Base-by-base conservation (phyloP, 2,329 filamentous ascomycete species). In the Clarireedia monteithiana region DNA sequence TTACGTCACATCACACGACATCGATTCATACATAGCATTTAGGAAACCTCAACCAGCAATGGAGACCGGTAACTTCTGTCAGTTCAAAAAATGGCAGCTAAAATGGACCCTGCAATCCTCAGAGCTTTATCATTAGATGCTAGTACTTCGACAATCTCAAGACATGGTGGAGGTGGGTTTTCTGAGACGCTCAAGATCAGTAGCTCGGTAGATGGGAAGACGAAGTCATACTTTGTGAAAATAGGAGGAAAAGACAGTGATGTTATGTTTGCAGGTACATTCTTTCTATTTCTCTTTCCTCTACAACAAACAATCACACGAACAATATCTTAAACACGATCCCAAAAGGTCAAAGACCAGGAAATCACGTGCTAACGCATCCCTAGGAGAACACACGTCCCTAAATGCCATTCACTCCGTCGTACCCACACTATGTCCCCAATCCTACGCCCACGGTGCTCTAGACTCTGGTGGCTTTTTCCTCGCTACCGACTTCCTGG, bases 401-500 rank as follows among this genome's bases (percentile, higher is more conserved):
- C 81, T 96, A 54, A 91, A 91, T 67, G 88, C 90, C 53, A 88
- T 97, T 62, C 80, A 90, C 68, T 67, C 75, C 47, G 76, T 77
- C 14, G 86, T 94, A 0, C 87, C 90, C 1, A 79, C 79, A 34
- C 80, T 96, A 53, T 92, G 88, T 66, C 91, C 91, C 0, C 77
- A 77, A 48, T 86, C 88, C 0, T 78, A 90, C 67, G 89, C 87
- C 36, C 83, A 89, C 67, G 91, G 91, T 1, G 62, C 70, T 0
- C 73, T 85, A 9, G 70, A 75, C 10, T 70, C 74, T 1, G 61
- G 59, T 5, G 69, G 62, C 68, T 47, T 52, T 1, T 86, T 84
- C 66, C 74, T 86, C 27, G 86, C 80, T 0, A 96, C 90, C 0
- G 89, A 95, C 64, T 96, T 91, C 67, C 76, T 96, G 0, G 80